Evolutionary conservation across 1,284 basidiomycete species (phyloP).

Genomic region (Cystobasidium slooffiae): DNA sequence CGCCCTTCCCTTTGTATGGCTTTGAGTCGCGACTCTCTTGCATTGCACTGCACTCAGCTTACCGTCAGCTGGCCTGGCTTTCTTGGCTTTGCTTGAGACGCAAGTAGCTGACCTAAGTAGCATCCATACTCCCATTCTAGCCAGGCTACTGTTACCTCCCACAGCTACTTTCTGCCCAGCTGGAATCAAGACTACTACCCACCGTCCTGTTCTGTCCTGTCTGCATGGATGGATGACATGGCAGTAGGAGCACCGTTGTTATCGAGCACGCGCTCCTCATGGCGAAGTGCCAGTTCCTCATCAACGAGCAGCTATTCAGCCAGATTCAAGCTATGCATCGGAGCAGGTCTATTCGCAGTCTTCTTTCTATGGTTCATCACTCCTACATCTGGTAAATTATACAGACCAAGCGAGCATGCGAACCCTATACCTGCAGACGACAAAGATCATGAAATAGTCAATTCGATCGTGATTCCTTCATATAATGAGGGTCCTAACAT

Average conservation of each 20-base stretch:
- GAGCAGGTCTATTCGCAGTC: slow-evolving; percentile 22
- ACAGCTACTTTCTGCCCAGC: neutral
- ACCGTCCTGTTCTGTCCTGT: neutral
- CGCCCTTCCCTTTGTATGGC: no score
- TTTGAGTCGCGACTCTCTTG: no score
- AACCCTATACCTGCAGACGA: slow-evolving; percentile 16
- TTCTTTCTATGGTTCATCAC: slow-evolving; percentile 45
- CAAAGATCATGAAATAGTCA: slow-evolving; percentile 56
- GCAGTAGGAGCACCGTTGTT: neutral
- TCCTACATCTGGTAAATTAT: slow-evolving; percentile 43
- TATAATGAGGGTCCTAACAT: slow-evolving; percentile 61
- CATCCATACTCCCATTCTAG: neutral
- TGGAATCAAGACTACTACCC: neutral
- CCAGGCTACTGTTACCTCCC: neutral
- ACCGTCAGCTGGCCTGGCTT: no score
- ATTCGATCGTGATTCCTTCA: slow-evolving; percentile 62
- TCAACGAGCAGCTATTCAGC: neutral
- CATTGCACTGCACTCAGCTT: no score
- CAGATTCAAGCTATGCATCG: slow-evolving; percentile 12
- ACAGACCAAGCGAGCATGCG: slow-evolving; percentile 43
- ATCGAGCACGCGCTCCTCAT: neutral
- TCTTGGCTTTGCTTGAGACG: neutral
- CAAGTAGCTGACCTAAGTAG: neutral
- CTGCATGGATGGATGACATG: slow-evolving; percentile 1
- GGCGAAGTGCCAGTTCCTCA: neutral